These are phyloP conservation scores for Irpex sp. DNA, from an alignment of 1,284 basidiomycete species.

Conservation along the genomic window DNA sequence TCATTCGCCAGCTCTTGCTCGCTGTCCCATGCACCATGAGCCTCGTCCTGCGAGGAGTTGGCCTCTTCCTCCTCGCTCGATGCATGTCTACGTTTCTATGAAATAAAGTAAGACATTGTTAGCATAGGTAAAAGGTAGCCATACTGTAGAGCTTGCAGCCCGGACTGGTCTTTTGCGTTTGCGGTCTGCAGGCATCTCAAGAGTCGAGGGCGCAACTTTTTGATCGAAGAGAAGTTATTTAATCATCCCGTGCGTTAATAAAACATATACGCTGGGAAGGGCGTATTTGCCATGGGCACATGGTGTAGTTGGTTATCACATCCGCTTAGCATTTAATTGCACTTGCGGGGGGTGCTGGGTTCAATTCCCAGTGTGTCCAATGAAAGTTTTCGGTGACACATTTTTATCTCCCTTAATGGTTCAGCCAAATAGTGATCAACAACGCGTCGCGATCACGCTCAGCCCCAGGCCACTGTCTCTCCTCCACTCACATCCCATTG, in stretches of 20 bases:
- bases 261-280: not conserved
- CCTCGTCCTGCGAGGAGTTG: not conserved
- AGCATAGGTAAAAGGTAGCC: not conserved
- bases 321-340: slow-evolving; percentile 36
- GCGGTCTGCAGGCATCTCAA: not conserved
- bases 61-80: not conserved
- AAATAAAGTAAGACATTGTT: not conserved
- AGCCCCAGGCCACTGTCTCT: too few relatives aligned
- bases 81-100: not conserved
- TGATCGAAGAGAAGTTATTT: not conserved
- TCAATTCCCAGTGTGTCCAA: slow-evolving; percentile 15
- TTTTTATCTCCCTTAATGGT: not conserved
- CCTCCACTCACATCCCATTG: too few relatives aligned
- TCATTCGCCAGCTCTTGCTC: slow-evolving; percentile 9
- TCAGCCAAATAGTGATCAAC: not conserved
- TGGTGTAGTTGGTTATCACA: slow-evolving; percentile 50
- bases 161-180: not conserved
- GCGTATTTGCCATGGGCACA: slow-evolving; percentile 24
- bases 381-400: not conserved
- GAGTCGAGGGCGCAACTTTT: not conserved
- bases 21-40: not conserved
- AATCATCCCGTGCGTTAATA: too few relatives aligned
- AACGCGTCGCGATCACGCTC: not conserved
- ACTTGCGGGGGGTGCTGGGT: slow-evolving; percentile 13
- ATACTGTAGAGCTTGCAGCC: not conserved